Base-by-base conservation (phyloP, 345 rosid species). In the Psidium friedrichsthalianum region DNA sequence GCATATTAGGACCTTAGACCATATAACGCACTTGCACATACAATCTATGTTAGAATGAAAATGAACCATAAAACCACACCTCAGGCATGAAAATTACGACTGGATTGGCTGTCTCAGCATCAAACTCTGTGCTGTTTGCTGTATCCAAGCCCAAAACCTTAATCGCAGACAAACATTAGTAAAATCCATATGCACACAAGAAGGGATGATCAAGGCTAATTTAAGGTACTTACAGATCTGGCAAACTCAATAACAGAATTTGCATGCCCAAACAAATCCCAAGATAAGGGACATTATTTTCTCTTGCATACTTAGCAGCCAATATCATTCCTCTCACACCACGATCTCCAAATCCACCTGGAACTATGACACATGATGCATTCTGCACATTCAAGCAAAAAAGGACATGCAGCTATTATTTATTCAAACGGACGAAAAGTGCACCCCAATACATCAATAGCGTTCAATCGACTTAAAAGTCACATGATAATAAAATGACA, bases 181-280 rank as follows among this genome's bases (percentile, higher is more conserved):
- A 85, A 83, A 61, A 74, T 82, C 42, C 36, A 74, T 85, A 54
- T 44, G 53, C 81, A 80, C 53, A 80, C n/a, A 36, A 44, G 80
- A 40, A 74, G 56, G 47, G n/a, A 24, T 56, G 36, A 54, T 54
- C 24, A 51, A 54, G 56, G 56, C 57, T 36, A 81, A 84, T 47
- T 80, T 64, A 81, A 76, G 51, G 87, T 85, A 92, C 98, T 86
- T 88, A 95, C 98, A 82, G 98, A 92, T 91, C 94, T 93, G 86
- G 99, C 98, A 92, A 91, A 94, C 88, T 98, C 99, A 84, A 98
- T 96, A 56, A 98, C 98, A 86, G 98, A 93, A 94, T 94, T 89
- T 98, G 99, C 99, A 98, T 98, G 89, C 99, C 99, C 89, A 98
- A 91, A 90, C 99, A 98, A 87, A 98, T 96, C 82, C 99, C 99